Percentiles rank a stretch among this genome's conserved stretches.
phyloP scores from a whole-genome alignment of 805 yeast genomes.

The Lipomyces kockii region DNA sequence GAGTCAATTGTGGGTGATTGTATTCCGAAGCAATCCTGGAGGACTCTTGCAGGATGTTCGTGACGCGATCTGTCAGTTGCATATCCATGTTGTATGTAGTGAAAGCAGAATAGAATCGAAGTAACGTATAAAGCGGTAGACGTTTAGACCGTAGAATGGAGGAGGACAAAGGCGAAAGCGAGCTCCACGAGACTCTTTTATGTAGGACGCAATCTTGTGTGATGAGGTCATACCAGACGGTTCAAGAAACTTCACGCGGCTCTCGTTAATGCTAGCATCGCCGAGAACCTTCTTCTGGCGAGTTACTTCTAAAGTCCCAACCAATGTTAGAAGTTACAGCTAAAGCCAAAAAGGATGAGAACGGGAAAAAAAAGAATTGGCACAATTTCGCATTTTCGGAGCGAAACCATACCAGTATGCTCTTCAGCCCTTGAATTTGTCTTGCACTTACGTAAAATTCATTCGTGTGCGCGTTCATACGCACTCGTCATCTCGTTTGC shows the following conservation, averaged over 20 bases:
- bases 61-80: slow-evolving; percentile 93
- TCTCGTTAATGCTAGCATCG: neutral
- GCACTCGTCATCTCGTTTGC: too few relatives aligned
- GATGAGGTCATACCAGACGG: slow-evolving; percentile 1
- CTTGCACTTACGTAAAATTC: too few relatives aligned
- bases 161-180: neutral
- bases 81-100: slow-evolving; percentile 32
- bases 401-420: too few relatives aligned
- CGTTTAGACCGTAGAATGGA: neutral
- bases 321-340: too few relatives aligned
- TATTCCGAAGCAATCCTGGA: slow-evolving; percentile 82
- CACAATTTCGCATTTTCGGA: too few relatives aligned
- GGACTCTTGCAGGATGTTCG: slow-evolving; percentile 77
- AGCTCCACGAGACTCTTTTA: neutral
- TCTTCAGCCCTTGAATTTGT: too few relatives aligned
- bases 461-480: too few relatives aligned
- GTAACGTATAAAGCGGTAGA: neutral
- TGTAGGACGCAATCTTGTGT: neutral
- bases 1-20: slow-evolving; percentile 78
- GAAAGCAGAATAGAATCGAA: neutral
- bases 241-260: neutral
- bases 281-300: neutral
- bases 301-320: neutral
- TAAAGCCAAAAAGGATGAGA: too few relatives aligned
- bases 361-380: too few relatives aligned